Percentiles rank a stretch among this genome's conserved stretches.
Evolutionary conservation across 2,329 filamentous ascomycete genomes (phyloP).

Genomic region (Colletotrichum sansevieriae): DNA sequence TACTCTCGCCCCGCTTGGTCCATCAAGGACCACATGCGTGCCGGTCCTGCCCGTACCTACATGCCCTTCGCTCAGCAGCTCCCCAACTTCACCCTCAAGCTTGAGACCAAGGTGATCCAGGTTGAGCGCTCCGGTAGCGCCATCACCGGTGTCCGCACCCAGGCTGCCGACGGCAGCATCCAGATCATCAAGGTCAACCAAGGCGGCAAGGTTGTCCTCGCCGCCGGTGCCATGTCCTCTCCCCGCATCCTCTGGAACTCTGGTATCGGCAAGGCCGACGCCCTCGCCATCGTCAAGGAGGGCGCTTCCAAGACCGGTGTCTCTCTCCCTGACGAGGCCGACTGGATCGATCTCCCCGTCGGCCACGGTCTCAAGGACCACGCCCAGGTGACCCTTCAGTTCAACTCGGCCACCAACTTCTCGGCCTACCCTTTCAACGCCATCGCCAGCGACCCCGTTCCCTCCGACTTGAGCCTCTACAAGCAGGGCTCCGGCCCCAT

Average conservation of each 20-base stretch:
- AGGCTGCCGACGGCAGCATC: constrained; percentile 39
- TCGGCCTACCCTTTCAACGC: constrained; percentile 40
- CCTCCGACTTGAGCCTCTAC: constrained; percentile 42
- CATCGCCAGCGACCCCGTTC: constrained; percentile 36
- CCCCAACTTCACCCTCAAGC: constrained; percentile 45
- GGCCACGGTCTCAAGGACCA: constrained; percentile 71
- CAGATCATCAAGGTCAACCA: constrained; percentile 44
- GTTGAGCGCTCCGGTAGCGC: constrained; percentile 43
- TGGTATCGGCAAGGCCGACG: constrained; percentile 43
- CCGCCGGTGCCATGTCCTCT: constrained; percentile 44
- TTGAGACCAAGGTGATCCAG: constrained; percentile 44
- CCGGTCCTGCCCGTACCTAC: constrained; percentile 44
- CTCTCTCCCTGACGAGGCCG: constrained; percentile 61
- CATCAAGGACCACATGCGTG: constrained; percentile 37
- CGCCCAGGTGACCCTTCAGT: constrained; percentile 47
- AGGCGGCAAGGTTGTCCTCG: constrained; percentile 44
- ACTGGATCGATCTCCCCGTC: constrained; percentile 71
- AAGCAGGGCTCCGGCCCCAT: constrained; percentile 44
- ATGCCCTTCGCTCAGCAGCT: constrained; percentile 43
- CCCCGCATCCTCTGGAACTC: constrained; percentile 43
- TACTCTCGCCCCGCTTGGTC: constrained; percentile 37
- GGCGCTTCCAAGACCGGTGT: constrained; percentile 49
- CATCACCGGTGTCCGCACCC: constrained; percentile 44
- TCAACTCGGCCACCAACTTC: constrained; percentile 42
- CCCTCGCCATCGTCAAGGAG: constrained; percentile 42